Base-by-base conservation (phyloP, 2,329 filamentous ascomycete genomes). In the Rhytidhysteron rufulum region DNA sequence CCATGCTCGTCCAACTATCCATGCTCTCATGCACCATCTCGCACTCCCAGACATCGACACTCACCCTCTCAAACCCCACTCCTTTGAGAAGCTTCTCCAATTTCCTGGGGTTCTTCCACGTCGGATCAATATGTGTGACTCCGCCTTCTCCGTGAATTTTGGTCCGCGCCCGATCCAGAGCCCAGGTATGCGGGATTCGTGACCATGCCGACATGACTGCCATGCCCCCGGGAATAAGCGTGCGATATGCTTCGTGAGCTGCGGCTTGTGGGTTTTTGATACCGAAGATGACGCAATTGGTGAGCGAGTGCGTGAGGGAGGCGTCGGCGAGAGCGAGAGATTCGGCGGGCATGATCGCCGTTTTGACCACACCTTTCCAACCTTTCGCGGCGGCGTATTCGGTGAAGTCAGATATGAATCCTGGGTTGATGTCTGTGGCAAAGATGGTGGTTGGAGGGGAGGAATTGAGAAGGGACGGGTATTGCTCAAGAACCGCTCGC, bases 291-390 rank as follows among this genome's bases (percentile, higher is more conserved):
- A 24, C 36, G 22, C 41, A 42, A 16, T 11, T 32, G 2, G 43
- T 43, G 32, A 45, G 18, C 11, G 39, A 39, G 24, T 39, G 43
- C n/a, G 29, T 35, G 40, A 45, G 43, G 31, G 10, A 10, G 5
- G 34, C 21, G 21, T 42, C 43, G 4, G 27, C 18, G 21, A 45
- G 43, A 8, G 31, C 16, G 16, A 32, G 31, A 7, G 8, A 8
- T 32, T 32, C 8, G 17, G 31, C 31, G 9, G 31, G 16, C 31
- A 27, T 27, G 24, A 27, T 13, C 7, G 24, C 24, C 7, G 24
- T 27, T 7, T 13, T 27, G 24, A 27, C 24, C n/a, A n/a, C n/a
- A n/a, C n/a, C n/a, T 7, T 7, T 7, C 24, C 24, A 27, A 7
- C 13, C 13, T 8, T 27, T 27, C 24, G 24, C 7, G 8, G 7